These are phyloP conservation scores for Calonectria crousiana DNA, from an alignment of 2,329 filamentous ascomycete genomes.

Conservation along the genomic window DNA sequence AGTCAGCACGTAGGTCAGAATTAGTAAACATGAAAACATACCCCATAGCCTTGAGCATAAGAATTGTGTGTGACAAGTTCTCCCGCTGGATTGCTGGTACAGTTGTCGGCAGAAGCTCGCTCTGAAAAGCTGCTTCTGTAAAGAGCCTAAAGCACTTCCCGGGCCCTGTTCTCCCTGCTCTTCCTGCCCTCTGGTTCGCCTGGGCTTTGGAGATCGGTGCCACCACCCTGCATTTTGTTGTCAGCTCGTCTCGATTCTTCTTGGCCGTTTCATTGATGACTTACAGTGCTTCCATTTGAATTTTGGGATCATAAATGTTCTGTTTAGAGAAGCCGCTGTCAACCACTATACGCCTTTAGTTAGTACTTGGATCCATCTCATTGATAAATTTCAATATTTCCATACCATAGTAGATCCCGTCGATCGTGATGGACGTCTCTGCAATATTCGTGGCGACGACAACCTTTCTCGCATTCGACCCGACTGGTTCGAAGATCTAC, in stretches of 20 bases:
- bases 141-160: constrained; percentile 97
- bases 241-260: no score
- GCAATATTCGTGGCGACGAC: constrained; percentile 99
- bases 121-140: constrained; percentile 94
- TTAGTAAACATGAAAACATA: not conserved
- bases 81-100: constrained; percentile 97
- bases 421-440: constrained; percentile 97
- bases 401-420: constrained; percentile 58
- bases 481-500: constrained; percentile 91
- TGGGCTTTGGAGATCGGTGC: constrained; percentile 75
- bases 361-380: not conserved
- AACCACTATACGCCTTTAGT: constrained; percentile 88
- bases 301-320: constrained; percentile 94
- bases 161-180: constrained; percentile 93
- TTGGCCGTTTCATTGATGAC: no score
- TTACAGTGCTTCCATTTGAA: constrained; percentile 79
- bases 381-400: not conserved
- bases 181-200: constrained; percentile 92
- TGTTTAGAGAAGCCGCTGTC: constrained; percentile 99
- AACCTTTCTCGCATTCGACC: constrained; percentile 88
- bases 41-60: constrained; percentile 99
- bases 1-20: not conserved
- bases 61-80: constrained; percentile 91
- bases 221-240: no score
- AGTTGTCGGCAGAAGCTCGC: constrained; percentile 95